Percentiles rank a stretch among this genome's conserved stretches.
Conservation (phyloP, 2,329 filamentous ascomycete species). For the Sordariomycetes sp. region DNA sequence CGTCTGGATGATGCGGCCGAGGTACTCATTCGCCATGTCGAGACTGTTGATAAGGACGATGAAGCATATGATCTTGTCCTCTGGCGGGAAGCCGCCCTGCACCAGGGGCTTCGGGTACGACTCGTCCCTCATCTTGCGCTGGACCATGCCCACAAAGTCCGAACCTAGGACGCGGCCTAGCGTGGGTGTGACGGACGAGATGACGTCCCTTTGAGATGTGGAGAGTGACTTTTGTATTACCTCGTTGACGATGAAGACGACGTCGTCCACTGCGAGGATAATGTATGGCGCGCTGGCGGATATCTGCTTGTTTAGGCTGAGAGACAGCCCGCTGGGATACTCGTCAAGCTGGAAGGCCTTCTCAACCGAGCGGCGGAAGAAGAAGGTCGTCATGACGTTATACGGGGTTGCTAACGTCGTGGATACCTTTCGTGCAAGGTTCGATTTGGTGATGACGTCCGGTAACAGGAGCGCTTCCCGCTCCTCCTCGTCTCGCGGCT, state of each 20-base stretch:
- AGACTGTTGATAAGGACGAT: conserved; percentile 92
- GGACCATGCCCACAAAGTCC: conserved; percentile 94
- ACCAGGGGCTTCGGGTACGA: conserved; percentile 72
- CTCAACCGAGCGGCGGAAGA: conserved; percentile 90
- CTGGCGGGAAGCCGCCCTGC: conserved; percentile 71
- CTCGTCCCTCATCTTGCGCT: conserved; percentile 95
- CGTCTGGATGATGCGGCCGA: conserved; percentile 68
- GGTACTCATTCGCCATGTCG: conserved; percentile 83
- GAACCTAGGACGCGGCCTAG: conserved; percentile 68
- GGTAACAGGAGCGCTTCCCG: conserved; percentile 45
- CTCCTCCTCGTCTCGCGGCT: not conserved
- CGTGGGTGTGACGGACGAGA: conserved; percentile 65
- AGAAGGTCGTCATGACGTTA: conserved; percentile 88
- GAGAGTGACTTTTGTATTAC: conserved; percentile 77
- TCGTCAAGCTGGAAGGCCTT: conserved; percentile 97
- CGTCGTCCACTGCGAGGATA: conserved; percentile 89
- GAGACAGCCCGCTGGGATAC: conserved; percentile 62
- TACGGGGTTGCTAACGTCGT: conserved; percentile 68
- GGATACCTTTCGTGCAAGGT: conserved; percentile 65
- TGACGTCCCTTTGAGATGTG: conserved; percentile 69
- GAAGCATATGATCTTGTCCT: conserved; percentile 79
- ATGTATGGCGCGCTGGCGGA: conserved; percentile 78
- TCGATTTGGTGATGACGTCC: conserved; percentile 63
- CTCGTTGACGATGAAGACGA: conserved; percentile 97
- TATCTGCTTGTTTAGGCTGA: conserved; percentile 60